A percentile compares a stretch with the other conserved stretches of the same genome.
These are phyloP conservation scores for Picea glauca DNA, from an alignment of 75 land plant species.

Conservation along the genomic window DNA sequence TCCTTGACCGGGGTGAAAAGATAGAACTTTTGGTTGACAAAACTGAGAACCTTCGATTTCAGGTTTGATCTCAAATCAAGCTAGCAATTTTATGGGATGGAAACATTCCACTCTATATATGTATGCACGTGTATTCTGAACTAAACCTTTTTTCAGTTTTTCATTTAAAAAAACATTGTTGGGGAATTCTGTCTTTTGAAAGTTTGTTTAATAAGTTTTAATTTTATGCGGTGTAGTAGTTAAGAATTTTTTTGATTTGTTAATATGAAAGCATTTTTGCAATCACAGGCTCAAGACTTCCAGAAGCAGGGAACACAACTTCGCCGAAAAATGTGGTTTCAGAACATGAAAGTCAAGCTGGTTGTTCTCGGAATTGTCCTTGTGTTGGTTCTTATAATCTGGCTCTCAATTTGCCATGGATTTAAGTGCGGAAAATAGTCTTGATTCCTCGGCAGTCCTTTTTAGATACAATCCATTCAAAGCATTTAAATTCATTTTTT, in stretches of 20 bases:
- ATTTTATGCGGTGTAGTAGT: not conserved
- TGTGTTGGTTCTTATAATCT: constrained; percentile 56
- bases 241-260: not conserved
- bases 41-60: constrained; percentile 33
- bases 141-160: too few relatives aligned
- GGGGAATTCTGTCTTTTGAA: not conserved
- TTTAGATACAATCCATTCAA: not conserved
- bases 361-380: constrained; percentile 67
- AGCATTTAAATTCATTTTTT: not conserved
- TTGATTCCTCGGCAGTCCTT: not conserved
- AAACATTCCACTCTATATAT: not conserved
- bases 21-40: constrained; percentile 46
- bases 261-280: not conserved
- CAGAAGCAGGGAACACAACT: constrained; percentile 64
- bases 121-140: too few relatives aligned
- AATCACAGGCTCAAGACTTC: constrained; percentile 62
- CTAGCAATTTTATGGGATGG: not conserved
- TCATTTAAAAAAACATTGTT: not conserved
- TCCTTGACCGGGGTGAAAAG: constrained; percentile 43
- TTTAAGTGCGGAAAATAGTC: constrained; percentile 35
- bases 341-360: constrained; percentile 87
- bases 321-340: constrained; percentile 82
- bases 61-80: constrained; percentile 12
- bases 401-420: constrained; percentile 79
- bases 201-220: not conserved